Evolutionary conservation across 2,329 filamentous ascomycete genomes (phyloP), one percentile per base, ranked within the genome.

Genomic region (Pezicula rhizophila): DNA sequence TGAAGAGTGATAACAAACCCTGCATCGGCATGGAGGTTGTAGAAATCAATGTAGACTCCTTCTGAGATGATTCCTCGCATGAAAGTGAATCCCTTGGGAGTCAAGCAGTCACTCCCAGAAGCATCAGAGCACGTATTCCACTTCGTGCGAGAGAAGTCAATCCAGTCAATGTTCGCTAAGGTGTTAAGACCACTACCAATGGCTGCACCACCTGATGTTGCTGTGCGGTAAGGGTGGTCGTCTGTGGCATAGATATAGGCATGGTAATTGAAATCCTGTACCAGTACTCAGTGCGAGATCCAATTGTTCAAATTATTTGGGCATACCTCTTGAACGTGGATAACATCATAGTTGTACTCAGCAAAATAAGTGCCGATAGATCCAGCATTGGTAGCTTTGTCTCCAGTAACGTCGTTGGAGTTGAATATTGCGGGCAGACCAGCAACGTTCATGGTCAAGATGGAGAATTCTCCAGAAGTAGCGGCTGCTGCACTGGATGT

Each of bases 41-140:
- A 85, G 7, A 78, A 68, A 61, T 86, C 82, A 20, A 83, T 64
- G 51, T 76, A 82, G 7, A 79, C 72, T 14, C 74, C 74, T 33
- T 71, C 68, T 8, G 70, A 72, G 12, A 84, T 56, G 17, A 70
- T 65, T 37, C 76, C 64, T 11, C 80, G 75, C 80, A 86, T 84
- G 42, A 80, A 80, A 1, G 81, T 85, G 63, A 85, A 85, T 12
- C 83, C 83, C 64, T 87, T 87, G 18, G 81, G 83, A 1, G 82
- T 85, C 53, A 85, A 66, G 60, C 83, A 86, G 62, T 87, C 83
- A 1, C 63, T 58, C 0, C 72, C 73, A 0, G 76, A 78, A 33
- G 73, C 72, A 58, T 78, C 64, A 50, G 76, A 79, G 66, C 82
- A 85, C 2, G 61, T 68, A 20, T 70, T 64, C 81, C 83, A 87